These are phyloP conservation scores for Acanthamoeba triangularis DNA, from an alignment of 208 protist genomes.

Conservation along the genomic window DNA sequence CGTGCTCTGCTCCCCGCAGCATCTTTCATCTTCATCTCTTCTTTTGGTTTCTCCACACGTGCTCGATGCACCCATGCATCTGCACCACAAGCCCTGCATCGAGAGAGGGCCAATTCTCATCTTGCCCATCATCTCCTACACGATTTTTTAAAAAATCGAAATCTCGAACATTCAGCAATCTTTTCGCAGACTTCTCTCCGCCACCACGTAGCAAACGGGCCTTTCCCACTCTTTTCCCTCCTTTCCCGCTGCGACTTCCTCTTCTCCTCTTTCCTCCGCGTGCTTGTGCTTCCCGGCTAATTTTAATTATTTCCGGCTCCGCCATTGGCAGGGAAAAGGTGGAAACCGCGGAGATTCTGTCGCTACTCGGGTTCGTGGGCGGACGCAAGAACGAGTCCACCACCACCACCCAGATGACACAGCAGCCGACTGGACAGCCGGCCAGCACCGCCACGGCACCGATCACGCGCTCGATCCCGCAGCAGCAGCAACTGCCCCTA, in stretches of 20 bases:
- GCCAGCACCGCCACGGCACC: background rate
- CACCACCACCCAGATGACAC: background rate
- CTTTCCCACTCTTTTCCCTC: background rate
- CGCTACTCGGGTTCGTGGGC: slow-evolving; percentile 5
- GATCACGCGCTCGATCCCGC: too few species aligned
- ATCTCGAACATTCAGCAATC: background rate
- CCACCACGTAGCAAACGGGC: background rate
- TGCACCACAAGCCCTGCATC: background rate
- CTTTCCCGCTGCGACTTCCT: background rate
- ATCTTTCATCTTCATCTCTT: background rate
- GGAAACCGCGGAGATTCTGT: slow-evolving; percentile 57
- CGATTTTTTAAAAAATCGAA: background rate
- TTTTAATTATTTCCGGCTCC: background rate
- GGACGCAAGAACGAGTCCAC: slow-evolving; percentile 12
- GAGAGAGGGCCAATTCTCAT: too few species aligned
- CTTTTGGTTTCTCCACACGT: background rate
- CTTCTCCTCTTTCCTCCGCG: background rate
- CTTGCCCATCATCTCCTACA: background rate
- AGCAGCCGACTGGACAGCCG: background rate
- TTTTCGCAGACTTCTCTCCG: slow-evolving; percentile 51
- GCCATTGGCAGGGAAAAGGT: slow-evolving; percentile 39
- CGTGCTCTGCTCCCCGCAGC: background rate
- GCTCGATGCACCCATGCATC: background rate
- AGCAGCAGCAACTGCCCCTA: background rate
- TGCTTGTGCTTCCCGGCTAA: background rate